phyloP scores from a whole-genome alignment of 2,329 filamentous ascomycete genomes.

The Macrophomina pseudophaseolina region DNA sequence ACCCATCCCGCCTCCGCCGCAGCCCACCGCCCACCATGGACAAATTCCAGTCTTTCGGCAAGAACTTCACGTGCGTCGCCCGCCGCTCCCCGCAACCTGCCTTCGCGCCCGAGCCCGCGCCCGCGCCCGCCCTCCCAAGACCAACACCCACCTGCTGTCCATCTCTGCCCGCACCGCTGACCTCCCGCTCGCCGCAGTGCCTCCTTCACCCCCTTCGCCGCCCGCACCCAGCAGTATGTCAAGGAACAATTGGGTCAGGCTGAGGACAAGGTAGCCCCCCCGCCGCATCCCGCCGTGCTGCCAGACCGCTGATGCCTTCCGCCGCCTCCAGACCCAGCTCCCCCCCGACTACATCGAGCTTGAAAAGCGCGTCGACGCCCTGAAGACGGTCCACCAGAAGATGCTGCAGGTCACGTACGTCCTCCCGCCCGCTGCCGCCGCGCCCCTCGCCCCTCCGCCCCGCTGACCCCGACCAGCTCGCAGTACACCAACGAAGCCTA shows the following conservation, averaged over 20 bases:
- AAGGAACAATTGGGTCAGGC: slow-evolving; percentile 96
- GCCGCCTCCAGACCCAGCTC: slow-evolving; percentile 78
- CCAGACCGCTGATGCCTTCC: not conserved
- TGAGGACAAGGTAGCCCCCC: slow-evolving; percentile 77
- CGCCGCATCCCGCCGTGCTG: not conserved
- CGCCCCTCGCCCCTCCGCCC: not conserved
- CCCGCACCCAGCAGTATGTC: slow-evolving; percentile 94
- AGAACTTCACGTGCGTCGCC: slow-evolving; percentile 67
- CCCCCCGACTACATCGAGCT: slow-evolving; percentile 97
- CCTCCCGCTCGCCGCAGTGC: slow-evolving; percentile 64
- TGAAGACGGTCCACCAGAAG: slow-evolving; percentile 97
- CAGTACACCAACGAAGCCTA: slow-evolving; percentile 88
- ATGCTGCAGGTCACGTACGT: slow-evolving; percentile 94
- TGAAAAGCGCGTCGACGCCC: slow-evolving; percentile 96
- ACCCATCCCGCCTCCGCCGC: not conserved
- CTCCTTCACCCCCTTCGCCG: slow-evolving; percentile 88
- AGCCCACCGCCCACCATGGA: slow-evolving; percentile 23
- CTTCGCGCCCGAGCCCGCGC: slow-evolving; percentile 26
- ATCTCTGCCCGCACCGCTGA: slow-evolving; percentile 34
- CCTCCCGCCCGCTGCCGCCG: slow-evolving; percentile 23
- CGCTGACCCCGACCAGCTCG: slow-evolving; percentile 61
- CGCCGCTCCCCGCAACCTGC: slow-evolving; percentile 14
- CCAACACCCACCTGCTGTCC: slow-evolving; percentile 1
- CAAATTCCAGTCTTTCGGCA: slow-evolving; percentile 50
- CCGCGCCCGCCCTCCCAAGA: not conserved